Conservation (phyloP, 2,329 filamentous ascomycete genomes). For the Cladosporium cucumerinum region DNA sequence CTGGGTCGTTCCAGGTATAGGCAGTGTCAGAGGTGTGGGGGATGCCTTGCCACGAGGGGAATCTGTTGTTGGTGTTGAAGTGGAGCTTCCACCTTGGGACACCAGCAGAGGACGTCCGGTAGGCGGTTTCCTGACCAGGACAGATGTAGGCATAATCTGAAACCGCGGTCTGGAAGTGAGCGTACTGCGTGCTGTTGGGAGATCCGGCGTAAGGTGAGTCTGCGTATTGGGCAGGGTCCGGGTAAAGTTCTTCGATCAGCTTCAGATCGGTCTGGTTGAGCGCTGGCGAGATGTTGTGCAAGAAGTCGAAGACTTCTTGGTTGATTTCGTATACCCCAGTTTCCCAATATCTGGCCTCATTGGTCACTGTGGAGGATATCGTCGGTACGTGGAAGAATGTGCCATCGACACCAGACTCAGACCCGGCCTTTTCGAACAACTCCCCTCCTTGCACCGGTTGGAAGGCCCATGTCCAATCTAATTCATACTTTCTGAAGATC, state of each 20-base stretch:
- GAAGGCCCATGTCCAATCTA: constrained; percentile 56
- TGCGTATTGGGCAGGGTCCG: constrained; percentile 50
- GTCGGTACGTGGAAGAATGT: constrained; percentile 58
- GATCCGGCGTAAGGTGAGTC: constrained; percentile 42
- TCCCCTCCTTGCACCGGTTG: constrained; percentile 66
- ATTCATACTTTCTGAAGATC: constrained; percentile 47
- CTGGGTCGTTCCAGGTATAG: constrained; percentile 11
- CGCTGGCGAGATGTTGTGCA: constrained; percentile 58
- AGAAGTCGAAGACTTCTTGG: constrained; percentile 58
- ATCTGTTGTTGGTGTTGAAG: constrained; percentile 15
- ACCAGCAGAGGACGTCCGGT: constrained; percentile 33
- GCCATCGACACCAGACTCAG: constrained; percentile 3
- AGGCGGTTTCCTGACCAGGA: constrained; percentile 59
- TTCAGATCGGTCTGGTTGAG: constrained; percentile 53
- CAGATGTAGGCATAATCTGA: constrained; percentile 63
- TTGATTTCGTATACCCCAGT: constrained; percentile 47
- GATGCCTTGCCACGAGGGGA: constrained; percentile 11
- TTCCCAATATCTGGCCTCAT: constrained; percentile 66
- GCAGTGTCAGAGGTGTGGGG: constrained; percentile 13
- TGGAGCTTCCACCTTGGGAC: constrained; percentile 12
- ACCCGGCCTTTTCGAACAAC: constrained; percentile 51
- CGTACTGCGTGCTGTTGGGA: constrained; percentile 25
- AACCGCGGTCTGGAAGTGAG: constrained; percentile 58
- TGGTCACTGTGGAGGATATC: constrained; percentile 66
- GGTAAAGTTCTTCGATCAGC: constrained; percentile 58